Base-by-base conservation (phyloP, 805 yeast genomes). In the Jamesozyma spencerorum region DNA sequence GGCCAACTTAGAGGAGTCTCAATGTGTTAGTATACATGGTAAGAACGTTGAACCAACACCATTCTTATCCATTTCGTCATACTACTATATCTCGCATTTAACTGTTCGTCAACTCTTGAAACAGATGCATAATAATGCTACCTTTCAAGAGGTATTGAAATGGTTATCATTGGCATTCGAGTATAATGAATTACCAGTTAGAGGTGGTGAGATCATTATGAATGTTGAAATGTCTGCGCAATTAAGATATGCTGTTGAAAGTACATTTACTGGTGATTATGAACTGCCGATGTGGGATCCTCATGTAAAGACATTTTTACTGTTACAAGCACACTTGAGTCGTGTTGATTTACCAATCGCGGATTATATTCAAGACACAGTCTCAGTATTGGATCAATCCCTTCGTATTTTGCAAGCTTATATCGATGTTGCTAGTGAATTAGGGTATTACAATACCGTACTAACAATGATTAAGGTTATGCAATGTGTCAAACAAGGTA, bases 351-450 rank as follows among this genome's bases (percentile, higher is more conserved):
- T 92, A 36, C 98, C 97, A 2, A 85, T 92, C 54, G 94, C 95
- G 0, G 99, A 92, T 68, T 92, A 92, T 57, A 70, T 82, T 8
- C 97, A 90, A 57, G 98, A 92, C 61, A 87, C 95, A 0, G 77
- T 87, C 12, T 80, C 97, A 0, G 95, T 92, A 8, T 66, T 92
- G 42, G 99, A 94, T 55, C 98, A 92, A 64, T 78, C 94, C 6
- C 68, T 92, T 54, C 94, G 98, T 74, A 81, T 92, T 47, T 64
- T 88, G 40, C 98, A 92, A 57, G 97, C 97, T 0, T 81, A 75
- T 49, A 80, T 90, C 44, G 99, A 92, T 62, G 85, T 85, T 17
- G 79, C 92, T 1, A 77, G 95, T 2, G 97, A 90, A 50, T 54
- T 79, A 49, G 95, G 96, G 0, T 81, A 76, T 50, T 65, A 79